Conservation (phyloP, 345 rosid species). For the Rubroshorea leprosula region DNA sequence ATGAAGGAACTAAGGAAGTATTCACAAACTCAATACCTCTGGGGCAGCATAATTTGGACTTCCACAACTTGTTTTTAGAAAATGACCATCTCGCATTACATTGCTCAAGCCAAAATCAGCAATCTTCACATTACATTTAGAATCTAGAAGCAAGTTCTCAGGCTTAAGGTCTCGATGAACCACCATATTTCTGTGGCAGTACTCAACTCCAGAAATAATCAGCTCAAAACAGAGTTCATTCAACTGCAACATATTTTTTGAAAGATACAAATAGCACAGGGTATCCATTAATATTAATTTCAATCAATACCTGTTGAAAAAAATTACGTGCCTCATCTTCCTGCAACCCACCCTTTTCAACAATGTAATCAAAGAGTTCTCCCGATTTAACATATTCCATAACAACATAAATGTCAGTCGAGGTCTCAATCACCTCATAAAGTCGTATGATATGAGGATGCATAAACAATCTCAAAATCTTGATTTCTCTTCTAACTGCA, state of each 20-base stretch:
- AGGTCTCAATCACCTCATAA: slow-evolving; percentile 87
- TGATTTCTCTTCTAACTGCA: slow-evolving; percentile 90
- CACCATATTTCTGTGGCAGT: too few relatives aligned
- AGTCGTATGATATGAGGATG: slow-evolving; percentile 93
- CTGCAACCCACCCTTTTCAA: slow-evolving; percentile 81
- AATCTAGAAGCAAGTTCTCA: slow-evolving; percentile 88
- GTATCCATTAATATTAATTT: too few relatives aligned
- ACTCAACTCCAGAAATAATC: too few relatives aligned
- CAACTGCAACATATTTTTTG: too few relatives aligned
- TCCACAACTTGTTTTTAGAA: slow-evolving; percentile 90
- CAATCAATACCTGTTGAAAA: slow-evolving; percentile 72
- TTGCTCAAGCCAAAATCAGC: slow-evolving; percentile 99
- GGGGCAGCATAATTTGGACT: slow-evolving; percentile 99
- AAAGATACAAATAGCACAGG: too few relatives aligned
- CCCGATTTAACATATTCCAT: slow-evolving; percentile 94
- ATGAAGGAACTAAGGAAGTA: too few relatives aligned
- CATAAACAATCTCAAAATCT: slow-evolving; percentile 80
- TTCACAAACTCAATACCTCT: slow-evolving; percentile 56
- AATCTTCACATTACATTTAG: slow-evolving; percentile 87
- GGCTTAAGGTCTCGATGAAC: slow-evolving; percentile 98
- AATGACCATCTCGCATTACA: slow-evolving; percentile 93
- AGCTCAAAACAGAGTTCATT: too few relatives aligned
- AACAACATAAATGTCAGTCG: slow-evolving; percentile 69
- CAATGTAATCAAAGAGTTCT: slow-evolving; percentile 90
- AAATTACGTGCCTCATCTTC: slow-evolving; percentile 91